Evolutionary conservation across 345 rosid species (phyloP).

Genomic region (Limnanthes douglasii): DNA sequence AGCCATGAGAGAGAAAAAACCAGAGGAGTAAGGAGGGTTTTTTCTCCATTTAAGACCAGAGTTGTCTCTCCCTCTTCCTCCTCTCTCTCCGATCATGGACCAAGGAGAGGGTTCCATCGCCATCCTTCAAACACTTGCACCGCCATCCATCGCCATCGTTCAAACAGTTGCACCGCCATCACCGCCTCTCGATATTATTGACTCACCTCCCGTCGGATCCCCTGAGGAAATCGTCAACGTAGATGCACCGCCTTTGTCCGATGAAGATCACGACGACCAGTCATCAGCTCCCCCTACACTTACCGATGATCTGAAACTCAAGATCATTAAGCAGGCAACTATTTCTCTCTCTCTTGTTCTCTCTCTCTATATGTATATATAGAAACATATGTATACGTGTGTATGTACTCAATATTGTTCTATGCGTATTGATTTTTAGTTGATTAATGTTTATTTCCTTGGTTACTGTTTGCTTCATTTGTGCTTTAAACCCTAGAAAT

Average conservation of each 20-base stretch:
- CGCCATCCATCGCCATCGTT: no score
- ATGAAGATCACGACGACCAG: slow-evolving; percentile 14
- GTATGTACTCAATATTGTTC: background rate
- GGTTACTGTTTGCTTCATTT: background rate
- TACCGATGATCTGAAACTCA: slow-evolving; percentile 37
- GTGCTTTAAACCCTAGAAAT: background rate
- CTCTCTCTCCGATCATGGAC: slow-evolving; percentile 19
- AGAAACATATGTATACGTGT: background rate
- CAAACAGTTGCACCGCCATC: slow-evolving; percentile 2
- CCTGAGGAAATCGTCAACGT: slow-evolving; percentile 15
- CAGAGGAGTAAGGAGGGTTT: slow-evolving; percentile 7
- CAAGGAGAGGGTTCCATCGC: slow-evolving; percentile 11
- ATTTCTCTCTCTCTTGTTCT: background rate
- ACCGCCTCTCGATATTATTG: slow-evolving; percentile 14
- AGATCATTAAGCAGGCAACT: slow-evolving; percentile 51
- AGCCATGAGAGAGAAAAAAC: background rate
- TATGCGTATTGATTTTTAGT: background rate
- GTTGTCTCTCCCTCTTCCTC: slow-evolving; percentile 18
- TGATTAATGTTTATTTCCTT: background rate
- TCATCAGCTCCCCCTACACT: slow-evolving; percentile 13
- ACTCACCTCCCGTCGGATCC: slow-evolving; percentile 16
- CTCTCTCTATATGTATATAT: background rate
- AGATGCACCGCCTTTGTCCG: slow-evolving; percentile 7
- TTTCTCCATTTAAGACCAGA: no score
- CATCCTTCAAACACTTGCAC: no score